These are phyloP conservation scores for Schizonepeta tenuifolia DNA, from an alignment of 257 asterid species.

Conservation along the genomic window DNA sequence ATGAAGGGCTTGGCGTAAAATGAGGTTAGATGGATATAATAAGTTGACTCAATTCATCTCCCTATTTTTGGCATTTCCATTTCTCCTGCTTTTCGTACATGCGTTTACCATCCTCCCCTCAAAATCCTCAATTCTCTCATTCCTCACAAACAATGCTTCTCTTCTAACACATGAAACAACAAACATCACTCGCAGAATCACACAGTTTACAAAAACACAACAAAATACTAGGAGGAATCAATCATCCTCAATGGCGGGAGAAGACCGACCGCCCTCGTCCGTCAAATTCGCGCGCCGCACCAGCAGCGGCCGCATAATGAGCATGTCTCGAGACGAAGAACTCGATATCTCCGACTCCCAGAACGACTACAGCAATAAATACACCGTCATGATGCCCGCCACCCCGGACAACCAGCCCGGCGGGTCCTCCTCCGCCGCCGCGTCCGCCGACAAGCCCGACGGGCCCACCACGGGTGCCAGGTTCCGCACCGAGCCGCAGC, in stretches of 20 bases:
- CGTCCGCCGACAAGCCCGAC: constrained; percentile 69
- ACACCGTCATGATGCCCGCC: constrained; percentile 93
- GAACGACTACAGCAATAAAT: constrained; percentile 57
- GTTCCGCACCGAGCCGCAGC: constrained; percentile 53
- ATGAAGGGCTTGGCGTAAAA: constrained; percentile 49
- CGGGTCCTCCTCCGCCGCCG: constrained; percentile 25
- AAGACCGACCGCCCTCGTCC: constrained; percentile 45
- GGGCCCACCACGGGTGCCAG: constrained; percentile 67
- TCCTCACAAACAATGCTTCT: not conserved
- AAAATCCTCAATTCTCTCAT: constrained; percentile 15
- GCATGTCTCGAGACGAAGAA: constrained; percentile 75
- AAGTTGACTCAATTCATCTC: constrained; percentile 26
- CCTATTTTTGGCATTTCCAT: constrained; percentile 34
- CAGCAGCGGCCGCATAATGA: constrained; percentile 70
- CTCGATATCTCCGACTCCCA: constrained; percentile 49
- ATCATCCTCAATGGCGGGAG: constrained; percentile 27
- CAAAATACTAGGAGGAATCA: not conserved
- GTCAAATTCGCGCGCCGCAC: constrained; percentile 80
- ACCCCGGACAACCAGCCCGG: constrained; percentile 95
- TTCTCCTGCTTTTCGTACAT: constrained; percentile 3
- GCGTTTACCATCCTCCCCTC: constrained; percentile 13
- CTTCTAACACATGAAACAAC: not conserved
- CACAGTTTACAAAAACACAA: not conserved
- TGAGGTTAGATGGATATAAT: constrained; percentile 29
- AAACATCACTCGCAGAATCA: not conserved